Evolutionary conservation across 2,329 filamentous ascomycete species (phyloP).

Genomic region (Fragosphaeria purpurea): DNA sequence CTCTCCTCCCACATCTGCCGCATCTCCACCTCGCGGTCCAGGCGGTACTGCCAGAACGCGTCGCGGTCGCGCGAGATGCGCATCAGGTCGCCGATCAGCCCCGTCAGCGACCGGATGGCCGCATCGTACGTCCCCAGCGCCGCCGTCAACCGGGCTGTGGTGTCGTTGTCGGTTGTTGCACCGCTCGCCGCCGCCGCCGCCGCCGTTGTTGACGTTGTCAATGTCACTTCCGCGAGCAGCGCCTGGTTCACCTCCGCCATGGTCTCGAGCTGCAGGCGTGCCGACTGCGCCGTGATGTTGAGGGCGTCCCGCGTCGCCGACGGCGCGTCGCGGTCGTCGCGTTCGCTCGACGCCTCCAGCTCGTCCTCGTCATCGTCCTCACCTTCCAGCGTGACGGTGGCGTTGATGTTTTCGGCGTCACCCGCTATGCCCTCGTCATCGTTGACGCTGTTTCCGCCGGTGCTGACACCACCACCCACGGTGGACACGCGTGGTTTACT

Average conservation of each 20-base stretch:
- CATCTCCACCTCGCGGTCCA: slow-evolving; percentile 85
- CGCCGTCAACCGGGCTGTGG: slow-evolving; percentile 53
- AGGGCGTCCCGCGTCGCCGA: slow-evolving; percentile 83
- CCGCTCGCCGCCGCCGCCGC: slow-evolving; percentile 51
- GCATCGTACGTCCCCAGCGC: slow-evolving; percentile 80
- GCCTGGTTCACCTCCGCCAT: slow-evolving; percentile 79
- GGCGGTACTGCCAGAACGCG: slow-evolving; percentile 89
- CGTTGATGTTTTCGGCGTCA: slow-evolving; percentile 1
- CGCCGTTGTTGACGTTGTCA: slow-evolving; percentile 54
- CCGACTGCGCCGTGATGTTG: slow-evolving; percentile 93
- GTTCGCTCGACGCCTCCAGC: slow-evolving; percentile 66
- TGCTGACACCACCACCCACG: slow-evolving; percentile 31
- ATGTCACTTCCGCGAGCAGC: slow-evolving; percentile 59
- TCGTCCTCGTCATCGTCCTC: slow-evolving; percentile 64
- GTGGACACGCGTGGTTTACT: slow-evolving; percentile 22
- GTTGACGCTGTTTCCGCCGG: slow-evolving; percentile 34
- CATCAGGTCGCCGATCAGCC: slow-evolving; percentile 73
- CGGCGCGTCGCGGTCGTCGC: slow-evolving; percentile 52
- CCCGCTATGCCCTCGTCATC: slow-evolving; percentile 26
- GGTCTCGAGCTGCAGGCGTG: slow-evolving; percentile 83
- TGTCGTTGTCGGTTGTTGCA: slow-evolving; percentile 60
- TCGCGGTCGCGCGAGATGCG: slow-evolving; percentile 92
- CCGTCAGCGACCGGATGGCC: slow-evolving; percentile 78
- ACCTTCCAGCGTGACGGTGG: slow-evolving; percentile 23
- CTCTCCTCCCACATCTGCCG: slow-evolving; percentile 97